Evolutionary conservation across 2,329 filamentous ascomycete genomes (phyloP), one percentile per base, ranked within the genome.

Genomic region (Paraconiothyrium brasiliense): DNA sequence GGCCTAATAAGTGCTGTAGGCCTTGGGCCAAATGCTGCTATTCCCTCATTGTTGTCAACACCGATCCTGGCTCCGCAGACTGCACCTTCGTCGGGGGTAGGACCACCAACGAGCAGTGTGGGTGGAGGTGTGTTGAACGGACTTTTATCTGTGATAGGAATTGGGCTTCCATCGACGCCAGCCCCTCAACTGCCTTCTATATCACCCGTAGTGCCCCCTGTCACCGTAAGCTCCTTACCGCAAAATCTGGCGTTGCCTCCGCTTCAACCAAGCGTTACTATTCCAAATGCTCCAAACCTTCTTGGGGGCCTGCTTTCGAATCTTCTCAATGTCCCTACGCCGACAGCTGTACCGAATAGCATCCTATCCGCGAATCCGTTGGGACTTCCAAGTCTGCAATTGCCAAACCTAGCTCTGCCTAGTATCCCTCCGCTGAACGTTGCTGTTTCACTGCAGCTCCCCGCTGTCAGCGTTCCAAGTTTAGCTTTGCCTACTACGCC

Each of bases 151-250:
- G 50, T 39, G n/a, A 20, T 59, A 2, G 50, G 50, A 14, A 41
- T 59, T 11, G 57, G 50, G 20, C 41, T 44, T 43, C 41, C 41
- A 24, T 48, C 57, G 24, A 20, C 50, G 13, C 27, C 41, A 9
- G 32, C 48, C 8, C 35, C 35, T 13, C 8, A 27, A 8, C 10
- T 49, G 4, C 22, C 46, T 10, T 22, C 56, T 16, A 22, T 39
- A n/a, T 30, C 43, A 14, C n/a, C 46, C 7, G 24, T 20, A 2
- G 24, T 7, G 16, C 46, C 35, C 24, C n/a, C 35, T 20, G 27
- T 30, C 24, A 11, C 39, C 20, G 30, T 30, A n/a, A 5, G 27
- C 13, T 58, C 56, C 2, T 14, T 49, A n/a, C 35, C 30, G 9
- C 46, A 34, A 20, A 10, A 46, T 30, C 30, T 35, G 35, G 37